These are phyloP conservation scores for Copromyces sp. DNA, from an alignment of 495 filamentous ascomycete species.

Conservation along the genomic window DNA sequence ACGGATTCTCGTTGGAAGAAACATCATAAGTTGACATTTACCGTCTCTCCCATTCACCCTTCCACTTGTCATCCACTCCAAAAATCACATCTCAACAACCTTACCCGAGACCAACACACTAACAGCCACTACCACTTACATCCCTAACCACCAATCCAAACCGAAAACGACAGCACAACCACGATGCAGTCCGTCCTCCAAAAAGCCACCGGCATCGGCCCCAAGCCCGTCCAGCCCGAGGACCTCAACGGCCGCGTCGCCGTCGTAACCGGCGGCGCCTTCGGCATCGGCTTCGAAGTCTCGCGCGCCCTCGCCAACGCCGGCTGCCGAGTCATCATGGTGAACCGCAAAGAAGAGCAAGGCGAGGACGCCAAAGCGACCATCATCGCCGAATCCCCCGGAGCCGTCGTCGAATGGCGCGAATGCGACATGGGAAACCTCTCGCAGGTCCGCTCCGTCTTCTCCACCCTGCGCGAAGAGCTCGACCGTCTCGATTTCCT, in stretches of 20 bases:
- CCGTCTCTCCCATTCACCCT: background rate
- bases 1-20: background rate
- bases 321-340: constrained; percentile 27
- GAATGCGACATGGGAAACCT: constrained; percentile 35
- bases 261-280: constrained; percentile 46
- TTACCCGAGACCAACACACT: background rate
- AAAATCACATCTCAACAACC: background rate
- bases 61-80: background rate
- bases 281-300: constrained; percentile 45
- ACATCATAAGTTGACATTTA: background rate
- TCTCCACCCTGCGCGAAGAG: constrained; percentile 17
- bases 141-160: background rate
- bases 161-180: background rate
- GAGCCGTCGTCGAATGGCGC: constrained; percentile 30
- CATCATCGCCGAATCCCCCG: constrained; percentile 21
- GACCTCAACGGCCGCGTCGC: constrained; percentile 32
- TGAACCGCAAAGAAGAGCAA: constrained; percentile 33
- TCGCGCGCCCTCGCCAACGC: constrained; percentile 28
- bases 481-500: constrained; percentile 34
- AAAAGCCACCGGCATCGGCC: constrained; percentile 16
- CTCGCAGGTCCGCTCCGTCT: constrained; percentile 28
- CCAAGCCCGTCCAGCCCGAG: constrained; percentile 15
- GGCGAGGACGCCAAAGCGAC: constrained; percentile 26
- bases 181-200: constrained; percentile 22
- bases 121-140: background rate